Evolutionary conservation across 495 filamentous ascomycete genomes (phyloP).

Genomic region (Lophiotrema nucula): DNA sequence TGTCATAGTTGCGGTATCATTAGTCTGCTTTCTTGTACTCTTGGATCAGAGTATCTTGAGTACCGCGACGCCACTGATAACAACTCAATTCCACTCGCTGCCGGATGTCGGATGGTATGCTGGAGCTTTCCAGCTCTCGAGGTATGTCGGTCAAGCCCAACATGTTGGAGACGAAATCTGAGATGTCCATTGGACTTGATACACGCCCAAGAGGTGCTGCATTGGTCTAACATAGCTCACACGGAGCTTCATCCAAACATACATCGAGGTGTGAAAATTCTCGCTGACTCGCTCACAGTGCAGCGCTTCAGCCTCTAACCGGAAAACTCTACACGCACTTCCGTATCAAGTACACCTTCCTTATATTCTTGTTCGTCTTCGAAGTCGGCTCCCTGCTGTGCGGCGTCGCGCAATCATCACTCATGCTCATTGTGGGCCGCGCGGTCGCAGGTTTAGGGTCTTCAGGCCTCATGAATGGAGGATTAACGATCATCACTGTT

Average conservation of each 20-base stretch:
- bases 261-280: too few relatives aligned
- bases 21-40: constrained; percentile 50
- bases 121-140: constrained; percentile 7
- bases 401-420: constrained; percentile 1
- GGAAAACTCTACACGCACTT: constrained; percentile 15
- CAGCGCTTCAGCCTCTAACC: constrained; percentile 9
- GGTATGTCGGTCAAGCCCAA: background rate
- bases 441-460: constrained; percentile 6
- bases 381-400: constrained; percentile 13
- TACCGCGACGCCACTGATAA: constrained; percentile 74
- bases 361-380: constrained; percentile 4
- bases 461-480: constrained; percentile 9
- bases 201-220: too few relatives aligned
- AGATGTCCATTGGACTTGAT: too few relatives aligned
- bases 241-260: too few relatives aligned
- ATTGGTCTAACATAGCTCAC: too few relatives aligned
- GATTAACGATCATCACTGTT: background rate
- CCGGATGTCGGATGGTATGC: constrained; percentile 75
- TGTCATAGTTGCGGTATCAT: constrained; percentile 36
- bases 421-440: constrained; percentile 16
- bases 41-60: constrained; percentile 53
- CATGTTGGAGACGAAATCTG: background rate
- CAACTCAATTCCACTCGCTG: constrained; percentile 69
- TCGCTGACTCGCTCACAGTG: background rate
- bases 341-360: constrained; percentile 1